Conservation (phyloP, 148 eudicot genomes). For the Vaccinium corymbosum region DNA sequence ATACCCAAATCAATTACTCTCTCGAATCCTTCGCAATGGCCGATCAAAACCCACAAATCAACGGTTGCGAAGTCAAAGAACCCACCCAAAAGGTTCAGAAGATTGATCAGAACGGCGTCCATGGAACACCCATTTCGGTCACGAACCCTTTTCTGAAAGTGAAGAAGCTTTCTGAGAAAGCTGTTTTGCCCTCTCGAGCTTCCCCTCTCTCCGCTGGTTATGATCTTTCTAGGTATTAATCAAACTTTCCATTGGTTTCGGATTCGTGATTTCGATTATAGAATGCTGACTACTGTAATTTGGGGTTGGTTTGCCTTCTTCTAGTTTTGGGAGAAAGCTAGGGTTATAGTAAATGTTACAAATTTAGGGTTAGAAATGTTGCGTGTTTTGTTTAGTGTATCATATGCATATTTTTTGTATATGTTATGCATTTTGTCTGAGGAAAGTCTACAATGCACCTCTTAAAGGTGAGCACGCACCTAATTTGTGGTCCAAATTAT, state of each 20-base stretch:
- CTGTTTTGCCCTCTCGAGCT: conserved; percentile 60
- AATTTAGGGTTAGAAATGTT: too few relatives aligned
- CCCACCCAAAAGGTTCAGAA: conserved; percentile 55
- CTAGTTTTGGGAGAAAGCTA: too few relatives aligned
- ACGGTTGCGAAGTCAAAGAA: conserved; percentile 34
- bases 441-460: too few relatives aligned
- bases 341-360: too few relatives aligned
- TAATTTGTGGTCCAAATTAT: too few relatives aligned
- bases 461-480: too few relatives aligned
- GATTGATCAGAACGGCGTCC: conserved; percentile 35
- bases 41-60: conserved; percentile 19
- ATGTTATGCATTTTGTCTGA: too few relatives aligned
- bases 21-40: conserved; percentile 36
- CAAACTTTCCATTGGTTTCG: neutral
- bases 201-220: conserved; percentile 74
- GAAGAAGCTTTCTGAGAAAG: conserved; percentile 77
- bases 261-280: neutral
- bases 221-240: conserved; percentile 26
- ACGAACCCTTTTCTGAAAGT: conserved; percentile 44
- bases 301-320: too few relatives aligned
- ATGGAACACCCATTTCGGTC: conserved; percentile 29
- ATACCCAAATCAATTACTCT: neutral
- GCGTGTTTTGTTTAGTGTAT: too few relatives aligned
- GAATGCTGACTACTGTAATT: neutral
- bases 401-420: too few relatives aligned